Conservation (phyloP, 1,139 yeast genomes). For the Sugiyamaella pinicola region DNA sequence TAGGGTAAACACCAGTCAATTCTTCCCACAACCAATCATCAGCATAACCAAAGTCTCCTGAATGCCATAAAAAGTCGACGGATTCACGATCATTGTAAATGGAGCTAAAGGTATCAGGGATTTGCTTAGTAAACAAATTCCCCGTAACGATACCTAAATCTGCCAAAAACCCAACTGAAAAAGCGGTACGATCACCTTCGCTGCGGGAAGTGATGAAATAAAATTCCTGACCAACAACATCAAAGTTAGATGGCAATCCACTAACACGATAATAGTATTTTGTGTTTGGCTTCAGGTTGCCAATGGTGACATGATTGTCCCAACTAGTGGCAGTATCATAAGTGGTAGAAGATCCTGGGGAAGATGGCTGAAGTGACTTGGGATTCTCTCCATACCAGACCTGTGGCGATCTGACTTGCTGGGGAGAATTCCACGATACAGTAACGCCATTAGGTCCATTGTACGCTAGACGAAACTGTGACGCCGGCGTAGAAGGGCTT, state of each 20-base stretch:
- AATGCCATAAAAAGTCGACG: conserved; percentile 33
- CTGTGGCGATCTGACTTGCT: conserved; percentile 28
- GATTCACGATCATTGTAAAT: conserved; percentile 19
- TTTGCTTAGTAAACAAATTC: conserved; percentile 26
- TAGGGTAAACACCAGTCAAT: conserved; percentile 26
- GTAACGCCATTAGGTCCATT: conserved; percentile 35
- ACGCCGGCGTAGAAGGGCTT: conserved; percentile 20
- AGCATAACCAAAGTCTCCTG: conserved; percentile 38
- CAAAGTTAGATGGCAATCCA: conserved; percentile 19
- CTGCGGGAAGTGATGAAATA: conserved; percentile 27
- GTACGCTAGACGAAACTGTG: conserved; percentile 36
- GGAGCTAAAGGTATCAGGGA: conserved; percentile 24
- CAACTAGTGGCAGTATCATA: conserved; percentile 35
- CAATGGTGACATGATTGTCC: conserved; percentile 38
- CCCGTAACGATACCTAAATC: conserved; percentile 34
- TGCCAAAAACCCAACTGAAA: conserved; percentile 24
- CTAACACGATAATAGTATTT: conserved; percentile 38
- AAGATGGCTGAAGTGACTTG: conserved; percentile 27
- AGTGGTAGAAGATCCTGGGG: conserved; percentile 34
- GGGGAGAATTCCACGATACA: conserved; percentile 38
- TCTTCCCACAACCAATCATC: conserved; percentile 37
- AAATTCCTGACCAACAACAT: conserved; percentile 14
- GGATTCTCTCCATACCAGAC: conserved; percentile 36
- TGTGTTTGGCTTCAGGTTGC: conserved; percentile 35
- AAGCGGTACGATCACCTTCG: conserved; percentile 23